Conservation (phyloP, 1,284 basidiomycete species). For the Agroathelia rolfsii region DNA sequence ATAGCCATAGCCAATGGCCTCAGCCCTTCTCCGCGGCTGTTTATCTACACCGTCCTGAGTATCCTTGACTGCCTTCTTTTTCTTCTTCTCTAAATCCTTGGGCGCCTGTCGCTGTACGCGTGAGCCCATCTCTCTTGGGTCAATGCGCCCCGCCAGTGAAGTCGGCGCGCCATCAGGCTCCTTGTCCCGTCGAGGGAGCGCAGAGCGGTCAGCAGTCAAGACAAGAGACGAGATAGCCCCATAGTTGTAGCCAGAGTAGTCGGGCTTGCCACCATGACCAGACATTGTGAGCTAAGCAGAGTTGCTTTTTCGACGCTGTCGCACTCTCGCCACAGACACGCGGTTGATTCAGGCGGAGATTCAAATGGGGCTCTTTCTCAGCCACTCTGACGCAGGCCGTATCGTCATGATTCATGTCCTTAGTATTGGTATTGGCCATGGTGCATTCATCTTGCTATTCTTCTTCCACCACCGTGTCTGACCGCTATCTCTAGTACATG, state of each 20-base stretch:
- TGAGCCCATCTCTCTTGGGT: constrained; percentile 90
- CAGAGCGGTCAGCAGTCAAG: constrained; percentile 71
- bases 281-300: no score
- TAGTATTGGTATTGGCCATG: no score
- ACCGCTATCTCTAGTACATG: no score
- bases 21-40: constrained; percentile 35
- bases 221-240: constrained; percentile 83
- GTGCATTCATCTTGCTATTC: no score
- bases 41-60: constrained; percentile 45
- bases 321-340: no score
- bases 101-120: constrained; percentile 77
- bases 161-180: constrained; percentile 97
- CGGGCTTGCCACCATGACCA: constrained; percentile 48
- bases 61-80: constrained; percentile 61
- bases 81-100: constrained; percentile 94
- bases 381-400: no score
- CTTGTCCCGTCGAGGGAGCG: constrained; percentile 72
- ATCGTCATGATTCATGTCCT: no score
- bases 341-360: no score
- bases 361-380: no score
- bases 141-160: constrained; percentile 85
- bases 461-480: no score
- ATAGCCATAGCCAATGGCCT: constrained; percentile 60
- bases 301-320: no score
- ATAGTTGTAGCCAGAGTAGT: constrained; percentile 85